Evolutionary conservation across 768 basidiomycete species (phyloP), one percentile per base, ranked within the genome.

Genomic region (Termitomyces eurrhizus): DNA sequence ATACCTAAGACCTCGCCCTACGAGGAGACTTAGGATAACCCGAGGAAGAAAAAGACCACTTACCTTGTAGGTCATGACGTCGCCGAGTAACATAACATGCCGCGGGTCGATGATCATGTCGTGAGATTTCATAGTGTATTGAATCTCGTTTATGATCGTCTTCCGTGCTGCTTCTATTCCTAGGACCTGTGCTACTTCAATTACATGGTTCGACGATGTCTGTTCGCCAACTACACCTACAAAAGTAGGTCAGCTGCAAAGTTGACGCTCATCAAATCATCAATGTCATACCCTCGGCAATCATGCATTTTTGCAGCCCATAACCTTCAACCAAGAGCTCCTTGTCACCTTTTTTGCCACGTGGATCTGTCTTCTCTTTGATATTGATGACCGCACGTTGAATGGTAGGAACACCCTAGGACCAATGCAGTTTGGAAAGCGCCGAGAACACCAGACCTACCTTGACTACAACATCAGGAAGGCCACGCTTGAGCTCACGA

Each of bases 81-180:
- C 97, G 52, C 95, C 97, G 12, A 99, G 85, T 42, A 99, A 77
- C 93, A 98, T 97, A 68, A 98, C 92, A 73, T 99, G 97, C 56
- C 97, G 91, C 62, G 96, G 95, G 72, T 99, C 97, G 67, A 99
- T 98, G 60, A 89, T 95, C 91, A 99, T 95, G 67, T 94, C 94
- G 77, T 99, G 97, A 57, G 88, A 90, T 65, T 86, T 84, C 97
- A 99, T 99, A 12, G 93, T 98, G 70, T 93, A 92, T 71, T 96
- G 91, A 66, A 98, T 97, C 72, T 99, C 94, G 69, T 96, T 92
- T 74, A 97, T 89, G 74, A 99, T 97, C 3, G 95, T 96, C 62
- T 81, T 78, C 61, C 97, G 84, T 4, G 97, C 95, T 6, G 97
- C 97, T 69, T 99, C 97, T 61, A 99, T 98, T 39, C 97, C 97